Evolutionary conservation across 805 yeast species (phyloP).

Genomic region (Debaryomyces hansenii): DNA sequence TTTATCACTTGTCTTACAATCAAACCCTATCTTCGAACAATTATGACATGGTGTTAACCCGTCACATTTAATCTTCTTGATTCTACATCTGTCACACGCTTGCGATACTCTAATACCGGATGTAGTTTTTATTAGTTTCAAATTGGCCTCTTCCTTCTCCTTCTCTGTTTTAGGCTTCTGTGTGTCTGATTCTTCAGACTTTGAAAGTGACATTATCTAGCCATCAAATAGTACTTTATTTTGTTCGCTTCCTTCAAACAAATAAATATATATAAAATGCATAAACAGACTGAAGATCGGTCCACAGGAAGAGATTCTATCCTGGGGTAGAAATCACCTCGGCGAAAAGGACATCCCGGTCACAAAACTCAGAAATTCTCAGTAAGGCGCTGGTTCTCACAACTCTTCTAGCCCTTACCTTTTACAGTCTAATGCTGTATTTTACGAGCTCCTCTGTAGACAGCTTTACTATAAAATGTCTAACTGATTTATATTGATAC

Average conservation of each 20-base stretch:
- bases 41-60: constrained; percentile 72
- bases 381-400: neutral
- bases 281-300: neutral
- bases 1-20: constrained; percentile 72
- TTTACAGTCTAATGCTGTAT: too few relatives aligned
- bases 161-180: constrained; percentile 3
- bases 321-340: neutral
- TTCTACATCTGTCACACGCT: constrained; percentile 80
- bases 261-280: neutral
- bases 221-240: neutral
- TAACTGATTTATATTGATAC: too few relatives aligned
- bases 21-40: constrained; percentile 63
- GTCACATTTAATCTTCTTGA: constrained; percentile 75
- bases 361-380: neutral
- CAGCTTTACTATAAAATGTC: too few relatives aligned
- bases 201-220: neutral
- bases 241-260: neutral
- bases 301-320: neutral
- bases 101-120: constrained; percentile 60
- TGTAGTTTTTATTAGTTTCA: constrained; percentile 38
- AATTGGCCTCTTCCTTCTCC: constrained; percentile 24
- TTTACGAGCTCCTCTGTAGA: too few relatives aligned
- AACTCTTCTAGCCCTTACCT: neutral
- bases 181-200: neutral
- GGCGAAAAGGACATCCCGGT: neutral